phyloP scores from a whole-genome alignment of 1,284 basidiomycete genomes.

The Singerocomus rubriflavus region DNA sequence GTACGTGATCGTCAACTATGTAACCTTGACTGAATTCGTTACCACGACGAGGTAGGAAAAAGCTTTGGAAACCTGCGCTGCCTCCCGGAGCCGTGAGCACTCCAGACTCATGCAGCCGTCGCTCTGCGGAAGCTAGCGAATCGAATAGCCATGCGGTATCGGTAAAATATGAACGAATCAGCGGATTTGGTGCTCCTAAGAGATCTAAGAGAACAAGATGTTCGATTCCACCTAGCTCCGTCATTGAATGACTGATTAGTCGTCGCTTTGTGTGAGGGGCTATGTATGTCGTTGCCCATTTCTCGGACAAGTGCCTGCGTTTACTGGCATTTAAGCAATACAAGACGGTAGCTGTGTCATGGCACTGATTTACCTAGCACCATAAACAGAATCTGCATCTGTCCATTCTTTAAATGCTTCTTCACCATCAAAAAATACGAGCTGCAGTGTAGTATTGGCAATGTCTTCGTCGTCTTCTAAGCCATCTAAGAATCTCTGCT shows the following conservation, averaged over 20 bases:
- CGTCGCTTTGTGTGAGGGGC: conserved; percentile 59
- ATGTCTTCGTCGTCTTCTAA: conserved; percentile 74
- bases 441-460: conserved; percentile 81
- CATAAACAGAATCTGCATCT: conserved; percentile 88
- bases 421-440: conserved; percentile 98
- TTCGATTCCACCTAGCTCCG: conserved; percentile 78
- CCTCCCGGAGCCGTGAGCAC: conserved; percentile 43
- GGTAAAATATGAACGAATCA: conserved; percentile 76
- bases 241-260: conserved; percentile 48
- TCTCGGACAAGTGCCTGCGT: conserved; percentile 76
- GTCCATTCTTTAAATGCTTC: conserved; percentile 96
- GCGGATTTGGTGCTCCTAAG: conserved; percentile 71
- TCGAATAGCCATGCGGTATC: conserved; percentile 92
- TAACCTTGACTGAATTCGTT: conserved; percentile 49
- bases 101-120: conserved; percentile 59
- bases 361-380: conserved; percentile 61
- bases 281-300: conserved; percentile 75
- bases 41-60: conserved; percentile 53
- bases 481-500: conserved; percentile 52
- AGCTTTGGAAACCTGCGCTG: conserved; percentile 51
- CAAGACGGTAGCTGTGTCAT: not conserved
- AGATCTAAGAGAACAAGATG: conserved; percentile 90
- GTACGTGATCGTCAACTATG: conserved; percentile 94
- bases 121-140: conserved; percentile 65
- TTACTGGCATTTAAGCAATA: conserved; percentile 3